Evolutionary conservation across 2,329 filamentous ascomycete species (phyloP).

Genomic region (Aspergillus novofumigatus): DNA sequence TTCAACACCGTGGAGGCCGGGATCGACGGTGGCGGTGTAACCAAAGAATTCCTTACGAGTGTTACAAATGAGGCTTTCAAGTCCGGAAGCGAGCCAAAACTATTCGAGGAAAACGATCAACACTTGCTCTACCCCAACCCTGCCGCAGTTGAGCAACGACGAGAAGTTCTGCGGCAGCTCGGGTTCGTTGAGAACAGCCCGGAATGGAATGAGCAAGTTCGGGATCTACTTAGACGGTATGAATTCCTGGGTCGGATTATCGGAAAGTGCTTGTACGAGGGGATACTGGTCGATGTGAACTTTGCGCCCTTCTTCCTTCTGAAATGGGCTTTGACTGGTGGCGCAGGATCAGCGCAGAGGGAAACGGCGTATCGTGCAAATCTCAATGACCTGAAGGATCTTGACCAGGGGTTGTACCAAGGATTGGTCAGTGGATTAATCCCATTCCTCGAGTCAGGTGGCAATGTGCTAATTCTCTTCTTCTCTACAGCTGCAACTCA

Average conservation of each 20-base stretch:
- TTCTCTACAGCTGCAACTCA: conserved; percentile 56
- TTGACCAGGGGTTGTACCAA: conserved; percentile 87
- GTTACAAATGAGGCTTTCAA: conserved; percentile 81
- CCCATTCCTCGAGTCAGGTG: background rate
- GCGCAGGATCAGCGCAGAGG: conserved; percentile 57
- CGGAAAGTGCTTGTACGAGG: conserved; percentile 96
- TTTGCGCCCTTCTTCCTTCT: conserved; percentile 96
- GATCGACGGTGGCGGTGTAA: conserved; percentile 94
- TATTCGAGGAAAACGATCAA: conserved; percentile 81
- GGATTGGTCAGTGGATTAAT: conserved; percentile 57
- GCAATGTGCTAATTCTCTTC: background rate
- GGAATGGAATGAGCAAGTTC: conserved; percentile 56
- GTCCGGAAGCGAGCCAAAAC: conserved; percentile 51
- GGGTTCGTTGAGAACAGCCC: conserved; percentile 52
- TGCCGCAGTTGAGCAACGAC: conserved; percentile 65
- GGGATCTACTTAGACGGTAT: conserved; percentile 66
- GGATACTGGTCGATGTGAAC: conserved; percentile 85
- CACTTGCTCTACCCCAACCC: conserved; percentile 89
- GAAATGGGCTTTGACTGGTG: conserved; percentile 82
- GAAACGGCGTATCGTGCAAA: conserved; percentile 80
- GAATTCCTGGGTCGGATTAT: conserved; percentile 91
- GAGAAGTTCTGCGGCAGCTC: conserved; percentile 52
- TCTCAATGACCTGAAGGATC: conserved; percentile 86
- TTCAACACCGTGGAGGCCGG: conserved; percentile 85
- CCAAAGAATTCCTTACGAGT: conserved; percentile 92